Base-by-base conservation (phyloP, 192 early-diverging fungal species). In the Backusella australiensis region DNA sequence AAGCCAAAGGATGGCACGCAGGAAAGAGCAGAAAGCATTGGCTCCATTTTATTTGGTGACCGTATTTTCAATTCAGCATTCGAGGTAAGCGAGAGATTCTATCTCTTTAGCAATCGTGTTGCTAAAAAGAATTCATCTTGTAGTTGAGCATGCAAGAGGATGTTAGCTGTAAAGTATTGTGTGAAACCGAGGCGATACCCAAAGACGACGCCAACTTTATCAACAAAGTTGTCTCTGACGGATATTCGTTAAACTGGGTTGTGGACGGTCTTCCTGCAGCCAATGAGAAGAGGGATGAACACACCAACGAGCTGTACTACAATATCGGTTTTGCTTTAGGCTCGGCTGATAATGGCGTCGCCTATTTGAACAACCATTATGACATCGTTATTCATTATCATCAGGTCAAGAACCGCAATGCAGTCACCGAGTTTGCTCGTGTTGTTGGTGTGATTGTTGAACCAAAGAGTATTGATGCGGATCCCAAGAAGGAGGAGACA, bases 11-110 rank as follows among this genome's bases (percentile, higher is more conserved):
- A 85, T 49, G 90, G 88, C 0, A 88, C 89, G 7, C 80, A 88
- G 72, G 83, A 88, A 0, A 87, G 90, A 72, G 78, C 92, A 29
- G 97, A 98, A 83, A 92, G 89, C 2, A 86, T 99, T 68, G 97
- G 97, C 39, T 92, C 90, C 75, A 96, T 99, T 52, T 83, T 99
- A 42, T 99, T 99, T 92, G 97, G 97, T 23, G 96, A 99, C 75
- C 89, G 97, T 38, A 93, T 99, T 76, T 96, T 90, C 72, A 89
- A 84, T 67, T 96, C 96, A 3, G 87, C 85, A 3, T 94, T 95
- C 76, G 79, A 95, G 85, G 89, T 97, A 82, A 80, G 77, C 80
- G 29, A 59, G 8, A 75, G 36, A 49, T 49, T 49, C 1, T 32
- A 2, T 32, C 32, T 32, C 2, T 32, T 32, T 32, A 32, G 32